Evolutionary conservation across 2,329 filamentous ascomycete genomes (phyloP).

Genomic region (Apiospora aurea): DNA sequence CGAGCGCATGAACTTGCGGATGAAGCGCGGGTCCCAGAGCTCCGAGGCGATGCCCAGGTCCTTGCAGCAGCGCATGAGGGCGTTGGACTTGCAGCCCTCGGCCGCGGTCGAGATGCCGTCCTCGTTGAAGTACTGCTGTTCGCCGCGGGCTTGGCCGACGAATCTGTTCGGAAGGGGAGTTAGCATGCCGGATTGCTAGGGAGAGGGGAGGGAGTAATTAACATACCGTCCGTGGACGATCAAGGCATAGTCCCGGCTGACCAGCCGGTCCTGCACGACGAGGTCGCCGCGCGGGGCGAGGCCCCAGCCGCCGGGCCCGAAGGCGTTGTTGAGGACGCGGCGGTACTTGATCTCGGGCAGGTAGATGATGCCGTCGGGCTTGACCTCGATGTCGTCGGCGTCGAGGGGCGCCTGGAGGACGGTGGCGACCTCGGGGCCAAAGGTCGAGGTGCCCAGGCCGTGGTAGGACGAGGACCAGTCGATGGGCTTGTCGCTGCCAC

Average conservation of each 20-base stretch:
- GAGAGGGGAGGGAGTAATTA: not conserved
- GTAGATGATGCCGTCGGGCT: slow-evolving; percentile 96
- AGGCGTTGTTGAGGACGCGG: slow-evolving; percentile 85
- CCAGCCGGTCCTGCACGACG: slow-evolving; percentile 80
- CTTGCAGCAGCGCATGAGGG: slow-evolving; percentile 97
- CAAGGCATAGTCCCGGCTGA: slow-evolving; percentile 92
- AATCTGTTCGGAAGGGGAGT: slow-evolving; percentile 64
- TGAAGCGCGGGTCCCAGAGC: slow-evolving; percentile 94
- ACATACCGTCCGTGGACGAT: slow-evolving; percentile 84
- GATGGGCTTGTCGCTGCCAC: slow-evolving; percentile 41
- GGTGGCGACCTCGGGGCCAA: slow-evolving; percentile 72
- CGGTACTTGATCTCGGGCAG: slow-evolving; percentile 98
- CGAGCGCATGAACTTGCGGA: slow-evolving; percentile 79
- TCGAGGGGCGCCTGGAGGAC: slow-evolving; percentile 73
- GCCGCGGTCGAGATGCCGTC: slow-evolving; percentile 93
- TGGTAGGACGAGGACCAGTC: slow-evolving; percentile 89
- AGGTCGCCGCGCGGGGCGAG: slow-evolving; percentile 87
- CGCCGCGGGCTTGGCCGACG: slow-evolving; percentile 89
- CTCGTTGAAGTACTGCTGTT: slow-evolving; percentile 90
- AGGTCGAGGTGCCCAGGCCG: slow-evolving; percentile 75
- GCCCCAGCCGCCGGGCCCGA: slow-evolving; percentile 96
- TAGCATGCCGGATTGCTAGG: not conserved
- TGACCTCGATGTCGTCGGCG: slow-evolving; percentile 87
- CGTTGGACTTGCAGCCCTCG: slow-evolving; percentile 97
- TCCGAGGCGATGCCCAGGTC: slow-evolving; percentile 94